Percentiles rank a stretch among this genome's conserved stretches.
phyloP scores from a whole-genome alignment of 164 flowering plant species.

The Liquidambar formosana region DNA sequence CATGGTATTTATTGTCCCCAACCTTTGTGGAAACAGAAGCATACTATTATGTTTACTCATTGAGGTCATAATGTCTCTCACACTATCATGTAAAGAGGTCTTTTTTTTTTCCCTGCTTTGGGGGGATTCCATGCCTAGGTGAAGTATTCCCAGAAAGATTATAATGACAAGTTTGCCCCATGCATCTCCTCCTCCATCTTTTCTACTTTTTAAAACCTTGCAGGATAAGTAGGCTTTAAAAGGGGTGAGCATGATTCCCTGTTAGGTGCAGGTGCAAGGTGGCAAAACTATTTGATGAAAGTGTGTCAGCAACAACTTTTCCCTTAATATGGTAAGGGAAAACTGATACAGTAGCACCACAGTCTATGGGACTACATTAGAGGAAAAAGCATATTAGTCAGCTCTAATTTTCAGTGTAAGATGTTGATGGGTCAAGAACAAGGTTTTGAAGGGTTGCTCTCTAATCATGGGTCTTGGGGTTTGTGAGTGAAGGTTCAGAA shows the following conservation, averaged over 20 bases:
- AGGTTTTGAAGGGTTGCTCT: slow-evolving; percentile 36
- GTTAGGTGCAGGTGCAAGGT: slow-evolving; percentile 33
- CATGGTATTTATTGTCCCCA: slow-evolving; percentile 15
- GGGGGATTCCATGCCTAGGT: background rate
- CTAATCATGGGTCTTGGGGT: slow-evolving; percentile 48
- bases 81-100: slow-evolving; percentile 1
- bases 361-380: slow-evolving; percentile 16
- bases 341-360: slow-evolving; percentile 17
- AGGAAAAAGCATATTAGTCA: slow-evolving; percentile 16
- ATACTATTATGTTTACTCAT: slow-evolving; percentile 12
- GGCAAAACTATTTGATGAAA: slow-evolving; percentile 33
- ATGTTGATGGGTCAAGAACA: slow-evolving; percentile 53
- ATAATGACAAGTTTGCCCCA: slow-evolving; percentile 24
- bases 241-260: slow-evolving; percentile 27
- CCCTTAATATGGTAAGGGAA: slow-evolving; percentile 17
- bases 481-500: slow-evolving; percentile 22
- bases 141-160: background rate
- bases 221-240: slow-evolving; percentile 11
- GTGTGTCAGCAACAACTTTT: slow-evolving; percentile 11
- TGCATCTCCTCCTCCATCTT: slow-evolving; percentile 4
- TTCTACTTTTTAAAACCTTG: background rate
- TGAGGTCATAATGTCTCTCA: slow-evolving; percentile 22
- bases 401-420: slow-evolving; percentile 67
- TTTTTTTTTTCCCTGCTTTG: background rate
- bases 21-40: slow-evolving; percentile 15